These are phyloP conservation scores for Wallacemonas sp. DNA, from an alignment of 208 protist species.

Conservation along the genomic window DNA sequence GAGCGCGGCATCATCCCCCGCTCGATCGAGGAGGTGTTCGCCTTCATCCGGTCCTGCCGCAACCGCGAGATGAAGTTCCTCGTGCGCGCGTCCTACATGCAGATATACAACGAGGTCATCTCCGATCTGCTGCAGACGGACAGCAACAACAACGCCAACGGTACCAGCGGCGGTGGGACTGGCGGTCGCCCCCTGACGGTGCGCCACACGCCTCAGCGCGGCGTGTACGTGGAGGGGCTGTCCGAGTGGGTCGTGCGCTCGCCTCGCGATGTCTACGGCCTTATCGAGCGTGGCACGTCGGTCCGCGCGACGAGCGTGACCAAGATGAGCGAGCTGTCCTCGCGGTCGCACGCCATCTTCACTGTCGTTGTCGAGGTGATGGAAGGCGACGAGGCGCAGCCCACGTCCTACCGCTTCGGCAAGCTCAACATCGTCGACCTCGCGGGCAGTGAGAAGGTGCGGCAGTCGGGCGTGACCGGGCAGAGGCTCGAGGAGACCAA, in stretches of 20 bases:
- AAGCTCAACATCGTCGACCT: slow-evolving; percentile 95
- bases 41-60: slow-evolving; percentile 30
- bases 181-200: slow-evolving; percentile 32
- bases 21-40: slow-evolving; percentile 65
- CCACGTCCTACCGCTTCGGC: slow-evolving; percentile 69
- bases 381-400: slow-evolving; percentile 42
- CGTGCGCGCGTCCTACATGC: slow-evolving; percentile 79
- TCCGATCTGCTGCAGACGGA: slow-evolving; percentile 66
- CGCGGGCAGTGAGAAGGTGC: slow-evolving; percentile 90
- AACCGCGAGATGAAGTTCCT: slow-evolving; percentile 30
- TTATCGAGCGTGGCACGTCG: slow-evolving; percentile 80
- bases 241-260: slow-evolving; percentile 89
- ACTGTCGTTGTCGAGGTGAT: slow-evolving; percentile 67
- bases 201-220: slow-evolving; percentile 74
- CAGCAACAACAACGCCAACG: slow-evolving; percentile 5
- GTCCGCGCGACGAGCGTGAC: slow-evolving; percentile 79
- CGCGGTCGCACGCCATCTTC: slow-evolving; percentile 97
- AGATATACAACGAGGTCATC: slow-evolving; percentile 93
- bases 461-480: slow-evolving; percentile 65
- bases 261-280: slow-evolving; percentile 90
- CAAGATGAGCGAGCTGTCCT: slow-evolving; percentile 92
- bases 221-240: slow-evolving; percentile 92
- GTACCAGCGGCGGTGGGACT: neutral
- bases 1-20: slow-evolving; percentile 82
- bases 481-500: slow-evolving; percentile 87